phyloP scores from a whole-genome alignment of 2,329 filamentous ascomycete species.

The Alternaria conjuncta region DNA sequence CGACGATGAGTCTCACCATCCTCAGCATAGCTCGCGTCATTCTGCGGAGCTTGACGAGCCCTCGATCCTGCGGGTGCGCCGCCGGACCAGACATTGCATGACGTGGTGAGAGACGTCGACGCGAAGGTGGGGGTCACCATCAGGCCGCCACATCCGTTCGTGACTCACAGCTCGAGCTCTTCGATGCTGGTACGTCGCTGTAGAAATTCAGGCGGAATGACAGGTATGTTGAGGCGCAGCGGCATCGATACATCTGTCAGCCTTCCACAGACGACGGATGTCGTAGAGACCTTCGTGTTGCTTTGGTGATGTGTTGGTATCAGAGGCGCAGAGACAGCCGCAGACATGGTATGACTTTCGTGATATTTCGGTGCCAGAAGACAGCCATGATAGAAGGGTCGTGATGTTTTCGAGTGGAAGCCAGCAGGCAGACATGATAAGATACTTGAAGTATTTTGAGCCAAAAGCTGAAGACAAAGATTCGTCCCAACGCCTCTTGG shows the following conservation, averaged over 20 bases:
- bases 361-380: neutral
- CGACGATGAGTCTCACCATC: accelerated
- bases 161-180: neutral
- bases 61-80: neutral
- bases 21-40: neutral
- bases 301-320: neutral
- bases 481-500: neutral
- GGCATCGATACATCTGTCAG: neutral
- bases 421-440: neutral
- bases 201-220: accelerated
- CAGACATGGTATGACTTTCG: neutral
- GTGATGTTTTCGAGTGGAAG: neutral
- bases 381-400: neutral
- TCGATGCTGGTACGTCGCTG: neutral
- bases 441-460: neutral
- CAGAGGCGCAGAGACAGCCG: neutral
- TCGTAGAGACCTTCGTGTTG: neutral
- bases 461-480: neutral
- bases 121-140: neutral
- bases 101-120: neutral
- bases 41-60: neutral
- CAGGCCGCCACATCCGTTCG: too few species aligned
- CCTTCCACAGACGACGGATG: accelerated
- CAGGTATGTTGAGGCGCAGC: neutral
- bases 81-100: neutral